Percentiles rank a stretch among this genome's conserved stretches.
These are phyloP conservation scores for Olyra latifolia DNA, from an alignment of 176 grass and related monocot genomes.

Conservation along the genomic window DNA sequence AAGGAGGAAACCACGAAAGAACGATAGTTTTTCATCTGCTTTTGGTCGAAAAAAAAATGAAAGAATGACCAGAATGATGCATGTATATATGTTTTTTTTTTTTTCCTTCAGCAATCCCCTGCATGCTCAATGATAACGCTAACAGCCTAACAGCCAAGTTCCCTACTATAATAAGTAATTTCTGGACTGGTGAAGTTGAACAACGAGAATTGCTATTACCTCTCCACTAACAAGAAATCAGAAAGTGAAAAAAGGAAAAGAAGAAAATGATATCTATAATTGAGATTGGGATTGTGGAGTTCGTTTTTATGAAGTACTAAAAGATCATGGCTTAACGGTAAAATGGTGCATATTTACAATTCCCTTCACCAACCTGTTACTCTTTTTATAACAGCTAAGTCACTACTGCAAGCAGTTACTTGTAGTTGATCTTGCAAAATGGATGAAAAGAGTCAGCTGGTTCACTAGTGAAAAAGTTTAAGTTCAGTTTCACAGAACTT, in stretches of 20 bases:
- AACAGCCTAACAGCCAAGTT: not conserved
- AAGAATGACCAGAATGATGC: slow-evolving; percentile 41
- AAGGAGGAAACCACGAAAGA: slow-evolving; percentile 28
- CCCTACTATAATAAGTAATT: not conserved
- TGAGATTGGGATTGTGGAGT: not conserved
- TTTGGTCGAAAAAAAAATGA: slow-evolving; percentile 20
- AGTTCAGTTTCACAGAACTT: not conserved
- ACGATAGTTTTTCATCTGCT: slow-evolving; percentile 38
- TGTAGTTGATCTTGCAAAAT: not conserved
- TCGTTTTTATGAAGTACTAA: not conserved
- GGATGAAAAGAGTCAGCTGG: not conserved
- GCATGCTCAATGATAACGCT: not conserved
- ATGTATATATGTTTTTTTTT: slow-evolving; percentile 34
- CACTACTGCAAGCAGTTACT: not conserved
- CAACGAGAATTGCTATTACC: not conserved
- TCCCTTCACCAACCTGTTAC: not conserved
- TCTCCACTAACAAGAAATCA: not conserved
- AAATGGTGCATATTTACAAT: not conserved
- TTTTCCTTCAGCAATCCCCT: not conserved
- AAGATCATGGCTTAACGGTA: not conserved
- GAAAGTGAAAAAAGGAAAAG: not conserved
- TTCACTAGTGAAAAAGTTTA: not conserved
- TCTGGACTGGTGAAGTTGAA: slow-evolving; percentile 6
- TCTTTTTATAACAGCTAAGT: not conserved
- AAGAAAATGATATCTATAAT: not conserved